Evolutionary conservation across 306 rosid genomes (phyloP), one percentile per base, ranked within the genome.

Genomic region (Sechiopsis laciniata): DNA sequence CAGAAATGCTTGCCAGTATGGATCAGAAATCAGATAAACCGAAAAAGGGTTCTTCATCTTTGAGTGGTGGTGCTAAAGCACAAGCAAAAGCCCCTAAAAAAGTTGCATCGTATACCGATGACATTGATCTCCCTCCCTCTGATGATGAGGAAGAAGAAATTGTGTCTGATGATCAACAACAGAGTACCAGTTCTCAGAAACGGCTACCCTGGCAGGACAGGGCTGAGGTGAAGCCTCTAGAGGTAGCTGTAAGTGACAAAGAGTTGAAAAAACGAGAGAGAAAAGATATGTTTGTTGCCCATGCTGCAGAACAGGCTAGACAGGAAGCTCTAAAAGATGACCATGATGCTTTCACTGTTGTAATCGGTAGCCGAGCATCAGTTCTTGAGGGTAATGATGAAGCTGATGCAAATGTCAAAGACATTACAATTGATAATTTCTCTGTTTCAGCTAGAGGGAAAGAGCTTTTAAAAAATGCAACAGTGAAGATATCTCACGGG

Each of bases 341-440:
- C 64, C 94, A 78, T 35, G 94, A 88, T 84, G 94, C 94, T 64
- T 88, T 88, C 80, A 88, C 91, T 70, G 94, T 88, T 53, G 89
- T 86, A 50, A 86, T 86, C 77, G 87, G 89, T 55, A 88, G 90
- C 61, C 83, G 88, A 10, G 71, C 85, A 26, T 86, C 87, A 14
- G 85, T 86, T 53, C 87, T 86, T 54, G 90, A 88, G 67, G 93
- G 88, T 50, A 80, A 77, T n/a, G 85, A 77, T 74, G 88, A 77
- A 56, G 85, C 76, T 74, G 88, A 84, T 81, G 88, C 85, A 55
- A 84, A 84, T 79, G 83, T 84, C 61, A 84, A 81, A 81, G 88
- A 84, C 78, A 74, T 84, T 74, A 79, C 88, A 5, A 61, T 84
- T 12, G 88, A 84, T 15, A 84, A 84, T 72, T 84, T 84, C 82